A percentile compares a stretch with the other conserved stretches of the same genome.
These are phyloP conservation scores for Mycosarcoma maydis DNA, from an alignment of 1,284 basidiomycete genomes.

Conservation along the genomic window DNA sequence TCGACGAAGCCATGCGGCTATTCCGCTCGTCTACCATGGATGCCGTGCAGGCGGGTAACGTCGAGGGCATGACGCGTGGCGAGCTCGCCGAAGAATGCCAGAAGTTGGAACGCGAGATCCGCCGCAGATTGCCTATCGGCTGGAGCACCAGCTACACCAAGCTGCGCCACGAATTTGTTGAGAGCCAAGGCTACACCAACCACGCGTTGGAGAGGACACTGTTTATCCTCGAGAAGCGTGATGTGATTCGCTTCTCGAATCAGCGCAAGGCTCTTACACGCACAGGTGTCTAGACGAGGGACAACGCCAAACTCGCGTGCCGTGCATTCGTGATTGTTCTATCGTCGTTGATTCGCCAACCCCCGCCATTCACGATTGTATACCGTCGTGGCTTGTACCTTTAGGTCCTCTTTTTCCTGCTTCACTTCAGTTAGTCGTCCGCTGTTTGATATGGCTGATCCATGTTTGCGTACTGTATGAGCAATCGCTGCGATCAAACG, in stretches of 20 bases:
- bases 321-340: too few relatives aligned
- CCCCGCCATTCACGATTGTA: neutral
- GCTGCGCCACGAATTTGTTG: conserved; percentile 93
- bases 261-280: conserved; percentile 64
- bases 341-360: neutral
- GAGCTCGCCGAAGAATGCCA: conserved; percentile 94
- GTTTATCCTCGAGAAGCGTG: conserved; percentile 92
- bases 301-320: too few relatives aligned
- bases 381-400: conserved; percentile 13
- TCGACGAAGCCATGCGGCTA: conserved; percentile 95
- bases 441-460: neutral
- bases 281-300: conserved; percentile 55
- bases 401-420: conserved; percentile 13
- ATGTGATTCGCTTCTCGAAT: conserved; percentile 85
- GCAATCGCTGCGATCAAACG: too few relatives aligned
- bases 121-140: conserved; percentile 87
- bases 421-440: too few relatives aligned
- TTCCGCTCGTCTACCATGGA: conserved; percentile 99
- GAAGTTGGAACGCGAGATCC: conserved; percentile 89
- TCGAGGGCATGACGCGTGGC: conserved; percentile 90
- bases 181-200: conserved; percentile 76
- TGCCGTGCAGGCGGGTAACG: conserved; percentile 90
- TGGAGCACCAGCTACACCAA: conserved; percentile 97
- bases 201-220: conserved; percentile 93
- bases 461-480: too few relatives aligned